Conservation (phyloP, 768 basidiomycete genomes). For the Auriscalpium microsporum region DNA sequence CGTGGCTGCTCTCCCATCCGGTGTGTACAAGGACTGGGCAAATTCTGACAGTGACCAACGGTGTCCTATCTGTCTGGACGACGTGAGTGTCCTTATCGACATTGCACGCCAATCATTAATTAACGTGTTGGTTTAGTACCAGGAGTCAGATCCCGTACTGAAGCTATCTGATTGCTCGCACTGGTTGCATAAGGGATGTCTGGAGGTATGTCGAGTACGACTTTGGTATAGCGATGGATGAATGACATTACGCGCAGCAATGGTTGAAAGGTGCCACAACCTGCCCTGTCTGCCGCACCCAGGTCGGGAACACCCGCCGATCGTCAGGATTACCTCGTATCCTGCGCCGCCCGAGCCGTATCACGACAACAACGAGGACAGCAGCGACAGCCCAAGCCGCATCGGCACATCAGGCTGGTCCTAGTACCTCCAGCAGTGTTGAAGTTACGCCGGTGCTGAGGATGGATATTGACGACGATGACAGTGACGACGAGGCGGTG, state of each 20-base stretch:
- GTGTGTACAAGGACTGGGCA: conserved; percentile 60
- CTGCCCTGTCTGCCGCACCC: conserved; percentile 73
- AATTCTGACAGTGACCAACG: conserved; percentile 54
- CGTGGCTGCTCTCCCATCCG: conserved; percentile 50
- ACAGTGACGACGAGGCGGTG: no score
- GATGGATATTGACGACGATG: no score
- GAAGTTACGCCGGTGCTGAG: no score
- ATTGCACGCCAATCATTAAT: conserved; percentile 5
- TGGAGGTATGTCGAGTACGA: conserved; percentile 43
- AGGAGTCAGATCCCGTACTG: conserved; percentile 48
- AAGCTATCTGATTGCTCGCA: conserved; percentile 66
- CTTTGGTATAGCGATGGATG: background rate
- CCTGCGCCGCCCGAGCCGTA: no score
- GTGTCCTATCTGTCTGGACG: conserved; percentile 81
- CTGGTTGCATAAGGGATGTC: conserved; percentile 73
- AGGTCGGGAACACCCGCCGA: conserved; percentile 25
- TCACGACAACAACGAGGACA: no score
- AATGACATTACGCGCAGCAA: conserved; percentile 40
- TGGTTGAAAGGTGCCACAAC: conserved; percentile 72
- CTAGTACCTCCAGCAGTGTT: no score
- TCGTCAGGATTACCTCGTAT: no score
- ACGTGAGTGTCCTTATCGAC: conserved; percentile 39
- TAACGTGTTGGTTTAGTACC: conserved; percentile 42
- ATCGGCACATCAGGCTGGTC: no score
- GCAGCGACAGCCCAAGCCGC: no score